Evolutionary conservation across 2,329 filamentous ascomycete species (phyloP).

Genomic region (Penicillium sp.): DNA sequence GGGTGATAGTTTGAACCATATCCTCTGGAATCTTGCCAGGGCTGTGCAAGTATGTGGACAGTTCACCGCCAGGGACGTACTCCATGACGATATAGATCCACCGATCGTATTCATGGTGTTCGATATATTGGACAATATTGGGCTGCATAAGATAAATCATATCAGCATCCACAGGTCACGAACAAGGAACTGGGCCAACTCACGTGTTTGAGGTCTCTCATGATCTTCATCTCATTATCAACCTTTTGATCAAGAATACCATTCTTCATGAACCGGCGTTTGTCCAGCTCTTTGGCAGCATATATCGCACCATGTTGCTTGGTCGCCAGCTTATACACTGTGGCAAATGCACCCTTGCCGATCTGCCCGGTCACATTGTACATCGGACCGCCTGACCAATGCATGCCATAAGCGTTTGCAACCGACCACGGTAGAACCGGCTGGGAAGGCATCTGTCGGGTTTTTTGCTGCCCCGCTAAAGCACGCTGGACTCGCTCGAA

Average conservation of each 20-base stretch:
- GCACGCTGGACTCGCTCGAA: constrained; percentile 47
- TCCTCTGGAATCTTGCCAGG: constrained; percentile 65
- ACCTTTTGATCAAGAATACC: constrained; percentile 86
- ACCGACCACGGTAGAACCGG: constrained; percentile 36
- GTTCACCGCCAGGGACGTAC: constrained; percentile 77
- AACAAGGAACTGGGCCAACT: constrained; percentile 33
- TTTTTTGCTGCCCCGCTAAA: constrained; percentile 22
- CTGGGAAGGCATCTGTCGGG: constrained; percentile 24
- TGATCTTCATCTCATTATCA: constrained; percentile 96
- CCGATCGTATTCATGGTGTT: constrained; percentile 78
- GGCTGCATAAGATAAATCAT: constrained; percentile 50
- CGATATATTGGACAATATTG: constrained; percentile 89
- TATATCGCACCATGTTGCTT: constrained; percentile 81
- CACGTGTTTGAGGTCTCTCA: constrained; percentile 81
- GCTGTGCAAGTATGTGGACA: constrained; percentile 70
- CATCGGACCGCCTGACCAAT: constrained; percentile 74
- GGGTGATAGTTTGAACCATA: constrained; percentile 69
- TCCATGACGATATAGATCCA: constrained; percentile 98
- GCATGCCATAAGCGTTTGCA: constrained; percentile 62
- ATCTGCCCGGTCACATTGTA: constrained; percentile 83
- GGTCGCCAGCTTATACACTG: constrained; percentile 84
- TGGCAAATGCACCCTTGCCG: constrained; percentile 92
- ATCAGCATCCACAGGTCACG: neutral
- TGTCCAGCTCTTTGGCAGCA: constrained; percentile 93
- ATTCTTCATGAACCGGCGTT: constrained; percentile 89